Evolutionary conservation across 129 eudicot species (phyloP).

Genomic region (Apium graveolens): DNA sequence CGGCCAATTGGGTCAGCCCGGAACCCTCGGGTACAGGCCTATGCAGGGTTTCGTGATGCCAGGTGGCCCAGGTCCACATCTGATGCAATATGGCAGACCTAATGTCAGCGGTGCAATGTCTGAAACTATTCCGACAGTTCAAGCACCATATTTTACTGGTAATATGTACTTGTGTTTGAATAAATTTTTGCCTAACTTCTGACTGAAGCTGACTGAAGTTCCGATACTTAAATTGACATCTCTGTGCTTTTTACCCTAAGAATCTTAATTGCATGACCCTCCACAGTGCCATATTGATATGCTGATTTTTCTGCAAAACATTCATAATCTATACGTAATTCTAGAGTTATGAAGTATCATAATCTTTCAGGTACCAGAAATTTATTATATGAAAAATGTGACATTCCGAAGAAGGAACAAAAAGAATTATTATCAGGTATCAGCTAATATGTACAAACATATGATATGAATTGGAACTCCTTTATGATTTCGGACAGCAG

Average conservation of each 20-base stretch:
- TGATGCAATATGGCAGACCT: slow-evolving; percentile 37
- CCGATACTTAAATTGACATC: not conserved
- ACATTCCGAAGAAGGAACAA: not conserved
- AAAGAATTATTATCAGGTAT: not conserved
- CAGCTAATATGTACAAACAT: not conserved
- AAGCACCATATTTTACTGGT: slow-evolving; percentile 46
- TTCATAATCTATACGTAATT: not conserved
- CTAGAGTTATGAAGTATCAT: not conserved
- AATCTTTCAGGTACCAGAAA: not conserved
- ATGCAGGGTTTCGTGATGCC: slow-evolving; percentile 39
- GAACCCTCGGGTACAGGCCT: slow-evolving; percentile 33
- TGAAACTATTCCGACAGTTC: slow-evolving; percentile 42
- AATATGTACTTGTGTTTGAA: not conserved
- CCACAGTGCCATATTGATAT: not conserved
- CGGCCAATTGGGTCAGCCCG: slow-evolving; percentile 43
- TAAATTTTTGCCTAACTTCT: not conserved
- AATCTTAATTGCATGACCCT: not conserved
- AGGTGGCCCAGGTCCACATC: slow-evolving; percentile 26
- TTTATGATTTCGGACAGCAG: not conserved
- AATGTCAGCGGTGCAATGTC: slow-evolving; percentile 32
- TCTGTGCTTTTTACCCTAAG: not conserved
- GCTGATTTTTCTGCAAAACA: not conserved
- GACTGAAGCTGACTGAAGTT: not conserved
- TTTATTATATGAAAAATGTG: not conserved
- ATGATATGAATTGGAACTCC: not conserved